A percentile compares a stretch with the other conserved stretches of the same genome.
phyloP scores from a whole-genome alignment of 805 yeast species.

The Pichia sporocuriosa region DNA sequence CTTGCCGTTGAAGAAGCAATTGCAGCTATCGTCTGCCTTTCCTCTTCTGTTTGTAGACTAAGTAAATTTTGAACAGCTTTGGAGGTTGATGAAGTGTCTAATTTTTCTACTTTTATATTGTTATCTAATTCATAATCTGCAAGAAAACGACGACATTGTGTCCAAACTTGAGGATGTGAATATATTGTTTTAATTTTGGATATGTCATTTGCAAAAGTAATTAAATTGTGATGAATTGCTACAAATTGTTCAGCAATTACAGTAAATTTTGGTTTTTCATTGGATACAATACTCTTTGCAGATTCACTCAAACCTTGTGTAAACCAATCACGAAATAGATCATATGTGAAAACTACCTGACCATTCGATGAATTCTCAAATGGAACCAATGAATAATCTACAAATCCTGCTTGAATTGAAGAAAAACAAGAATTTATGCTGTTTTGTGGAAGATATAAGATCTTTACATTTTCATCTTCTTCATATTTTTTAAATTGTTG shows the following conservation, averaged over 20 bases:
- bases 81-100: conserved; percentile 77
- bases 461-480: conserved; percentile 17
- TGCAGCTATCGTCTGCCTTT: conserved; percentile 48
- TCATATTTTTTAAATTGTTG: conserved; percentile 31
- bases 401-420: conserved; percentile 35
- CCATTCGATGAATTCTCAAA: conserved; percentile 95
- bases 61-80: conserved; percentile 64
- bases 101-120: conserved; percentile 33
- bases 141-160: conserved; percentile 68
- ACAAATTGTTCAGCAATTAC: conserved; percentile 79
- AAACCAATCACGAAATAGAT: conserved; percentile 65
- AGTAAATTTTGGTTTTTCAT: conserved; percentile 33
- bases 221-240: conserved; percentile 69
- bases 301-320: conserved; percentile 12
- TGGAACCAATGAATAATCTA: conserved; percentile 77
- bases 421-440: conserved; percentile 59
- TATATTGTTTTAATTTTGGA: conserved; percentile 50
- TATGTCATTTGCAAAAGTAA: conserved; percentile 40
- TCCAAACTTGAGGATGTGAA: conserved; percentile 99
- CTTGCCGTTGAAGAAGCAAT: conserved; percentile 70
- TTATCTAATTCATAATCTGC: conserved; percentile 28
- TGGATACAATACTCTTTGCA: background rate
- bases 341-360: conserved; percentile 80
- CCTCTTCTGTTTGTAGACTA: conserved; percentile 23
- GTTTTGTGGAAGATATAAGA: conserved; percentile 29